phyloP scores from a whole-genome alignment of 2,329 filamentous ascomycete genomes.

The Colletotrichum cereale region DNA sequence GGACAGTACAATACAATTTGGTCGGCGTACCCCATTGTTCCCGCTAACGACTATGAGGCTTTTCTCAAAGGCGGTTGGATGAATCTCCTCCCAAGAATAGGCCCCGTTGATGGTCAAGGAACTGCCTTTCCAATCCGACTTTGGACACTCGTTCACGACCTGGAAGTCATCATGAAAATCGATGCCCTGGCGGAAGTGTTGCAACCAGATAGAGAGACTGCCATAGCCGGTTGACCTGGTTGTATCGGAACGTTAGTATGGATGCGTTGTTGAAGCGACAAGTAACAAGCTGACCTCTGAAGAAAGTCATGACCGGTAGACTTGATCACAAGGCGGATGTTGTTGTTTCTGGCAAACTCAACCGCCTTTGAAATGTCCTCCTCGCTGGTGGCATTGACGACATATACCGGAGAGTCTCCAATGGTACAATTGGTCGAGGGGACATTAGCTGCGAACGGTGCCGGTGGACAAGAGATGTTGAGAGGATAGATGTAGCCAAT shows the following conservation, averaged over 20 bases:
- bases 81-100: slow-evolving; percentile 55
- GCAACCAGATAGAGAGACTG: slow-evolving; percentile 53
- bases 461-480: slow-evolving; percentile 14
- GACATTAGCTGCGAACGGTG: slow-evolving; percentile 14
- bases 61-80: slow-evolving; percentile 51
- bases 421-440: slow-evolving; percentile 48
- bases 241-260: background rate
- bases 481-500: slow-evolving; percentile 25
- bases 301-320: slow-evolving; percentile 49
- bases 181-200: slow-evolving; percentile 50
- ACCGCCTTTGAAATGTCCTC: slow-evolving; percentile 22
- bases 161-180: slow-evolving; percentile 54
- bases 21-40: slow-evolving; percentile 12
- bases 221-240: slow-evolving; percentile 62
- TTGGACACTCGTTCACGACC: slow-evolving; percentile 14
- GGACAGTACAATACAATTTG: background rate
- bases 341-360: slow-evolving; percentile 52
- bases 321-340: slow-evolving; percentile 56
- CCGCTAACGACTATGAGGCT: slow-evolving; percentile 28
- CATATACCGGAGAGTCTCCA: slow-evolving; percentile 53
- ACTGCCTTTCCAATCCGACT: slow-evolving; percentile 52
- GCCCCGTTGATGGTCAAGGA: slow-evolving; percentile 52
- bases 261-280: background rate
- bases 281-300: slow-evolving; percentile 8
- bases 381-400: slow-evolving; percentile 19